Percentiles rank a stretch among this genome's conserved stretches.
Conservation (phyloP, 352 stramenopile genomes). For the Phytophthora pisi region DNA sequence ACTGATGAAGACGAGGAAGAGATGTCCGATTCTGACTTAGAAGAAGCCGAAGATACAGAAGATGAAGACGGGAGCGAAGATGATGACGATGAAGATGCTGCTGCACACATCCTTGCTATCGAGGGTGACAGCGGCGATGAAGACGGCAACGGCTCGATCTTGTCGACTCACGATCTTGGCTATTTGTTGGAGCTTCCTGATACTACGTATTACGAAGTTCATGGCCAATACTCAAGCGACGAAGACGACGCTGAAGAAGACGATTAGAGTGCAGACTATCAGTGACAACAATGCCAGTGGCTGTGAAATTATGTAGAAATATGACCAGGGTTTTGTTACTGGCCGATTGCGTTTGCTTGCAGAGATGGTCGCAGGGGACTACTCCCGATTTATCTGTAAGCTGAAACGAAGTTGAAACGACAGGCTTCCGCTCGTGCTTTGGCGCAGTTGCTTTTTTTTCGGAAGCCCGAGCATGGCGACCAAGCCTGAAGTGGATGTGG, state of each 20-base stretch:
- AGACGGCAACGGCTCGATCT: slow-evolving; percentile 46
- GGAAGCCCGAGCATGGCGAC: slow-evolving; percentile 33
- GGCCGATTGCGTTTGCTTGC: background rate
- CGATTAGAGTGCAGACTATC: slow-evolving; percentile 29
- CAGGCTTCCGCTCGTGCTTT: background rate
- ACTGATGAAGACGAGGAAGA: slow-evolving; percentile 51
- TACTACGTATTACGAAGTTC: slow-evolving; percentile 71
- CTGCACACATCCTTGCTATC: slow-evolving; percentile 23
- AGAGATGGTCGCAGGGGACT: background rate
- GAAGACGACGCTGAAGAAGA: slow-evolving; percentile 76
- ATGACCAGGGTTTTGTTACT: slow-evolving; percentile 7
- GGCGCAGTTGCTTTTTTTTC: slow-evolving; percentile 11
- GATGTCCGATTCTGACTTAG: slow-evolving; percentile 30
- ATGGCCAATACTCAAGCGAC: slow-evolving; percentile 76
- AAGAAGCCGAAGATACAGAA: slow-evolving; percentile 37
- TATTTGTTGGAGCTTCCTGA: slow-evolving; percentile 79
- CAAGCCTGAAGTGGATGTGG: slow-evolving; percentile 41
- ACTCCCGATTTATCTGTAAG: slow-evolving; percentile 19
- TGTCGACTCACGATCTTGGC: slow-evolving; percentile 62
- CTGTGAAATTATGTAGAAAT: slow-evolving; percentile 13
- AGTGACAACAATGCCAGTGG: background rate
- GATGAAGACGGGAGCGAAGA: slow-evolving; percentile 39
- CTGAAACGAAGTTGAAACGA: slow-evolving; percentile 22
- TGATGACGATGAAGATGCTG: slow-evolving; percentile 25
- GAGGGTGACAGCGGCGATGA: slow-evolving; percentile 47